phyloP scores from a whole-genome alignment of 805 yeast species.

The Blastobotrys mokoenaii region DNA sequence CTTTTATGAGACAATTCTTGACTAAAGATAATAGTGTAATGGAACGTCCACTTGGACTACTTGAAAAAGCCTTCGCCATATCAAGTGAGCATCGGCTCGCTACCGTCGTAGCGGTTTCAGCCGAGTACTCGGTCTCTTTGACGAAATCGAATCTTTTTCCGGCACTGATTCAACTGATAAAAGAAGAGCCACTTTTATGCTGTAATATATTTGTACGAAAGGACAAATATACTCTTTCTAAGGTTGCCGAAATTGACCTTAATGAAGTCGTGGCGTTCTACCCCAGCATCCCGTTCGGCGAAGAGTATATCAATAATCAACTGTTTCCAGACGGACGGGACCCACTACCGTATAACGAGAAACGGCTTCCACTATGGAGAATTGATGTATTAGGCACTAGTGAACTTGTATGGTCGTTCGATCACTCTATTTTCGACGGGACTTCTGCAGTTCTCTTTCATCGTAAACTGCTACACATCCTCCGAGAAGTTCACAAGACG shows the following conservation, averaged over 20 bases:
- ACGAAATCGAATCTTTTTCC: constrained; percentile 7
- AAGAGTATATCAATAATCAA: neutral
- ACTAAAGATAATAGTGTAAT: no score
- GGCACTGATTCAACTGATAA: constrained; percentile 9
- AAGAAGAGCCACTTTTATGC: constrained; percentile 7
- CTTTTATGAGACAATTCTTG: no score
- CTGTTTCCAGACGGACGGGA: neutral
- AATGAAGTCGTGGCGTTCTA: constrained; percentile 9
- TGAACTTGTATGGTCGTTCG: constrained; percentile 15
- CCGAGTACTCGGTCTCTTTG: constrained; percentile 1
- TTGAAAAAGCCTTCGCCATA: no score
- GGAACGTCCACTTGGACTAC: no score
- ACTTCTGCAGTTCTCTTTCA: constrained; percentile 18
- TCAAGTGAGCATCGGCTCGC: no score
- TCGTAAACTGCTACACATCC: constrained; percentile 1
- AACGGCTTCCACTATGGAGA: constrained; percentile 17
- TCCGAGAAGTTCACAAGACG: neutral
- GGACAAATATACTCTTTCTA: neutral
- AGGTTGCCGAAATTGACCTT: constrained; percentile 7
- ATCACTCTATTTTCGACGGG: constrained; percentile 20
- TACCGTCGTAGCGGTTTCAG: neutral
- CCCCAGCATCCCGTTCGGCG: constrained; percentile 1
- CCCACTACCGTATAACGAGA: neutral
- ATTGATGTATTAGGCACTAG: constrained; percentile 10
- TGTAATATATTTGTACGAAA: constrained; percentile 2